Evolutionary conservation across 2,329 filamentous ascomycete genomes (phyloP).

Genomic region (Diaporthe velutina): DNA sequence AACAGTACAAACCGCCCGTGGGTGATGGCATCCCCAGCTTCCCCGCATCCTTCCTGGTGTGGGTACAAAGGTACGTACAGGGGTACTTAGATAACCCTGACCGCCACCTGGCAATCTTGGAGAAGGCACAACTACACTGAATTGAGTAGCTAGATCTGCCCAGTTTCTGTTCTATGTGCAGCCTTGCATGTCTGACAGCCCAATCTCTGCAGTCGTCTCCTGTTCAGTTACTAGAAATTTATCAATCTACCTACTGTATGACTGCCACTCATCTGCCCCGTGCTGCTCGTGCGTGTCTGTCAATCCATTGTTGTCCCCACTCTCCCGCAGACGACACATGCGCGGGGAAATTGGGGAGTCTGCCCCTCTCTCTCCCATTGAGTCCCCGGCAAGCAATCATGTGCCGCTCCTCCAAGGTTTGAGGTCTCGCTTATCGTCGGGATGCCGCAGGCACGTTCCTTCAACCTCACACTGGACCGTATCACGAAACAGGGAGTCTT

Average conservation of each 20-base stretch:
- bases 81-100: no score
- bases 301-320: background rate
- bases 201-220: background rate
- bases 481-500: background rate
- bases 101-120: background rate
- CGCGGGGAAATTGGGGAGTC: background rate
- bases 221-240: background rate
- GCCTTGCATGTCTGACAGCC: background rate
- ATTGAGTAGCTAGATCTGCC: background rate
- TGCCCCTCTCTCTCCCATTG: background rate
- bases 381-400: slow-evolving; percentile 5
- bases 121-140: background rate
- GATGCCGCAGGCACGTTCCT: background rate
- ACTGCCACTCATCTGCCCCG: background rate
- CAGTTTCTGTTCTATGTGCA: background rate
- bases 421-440: slow-evolving; percentile 24
- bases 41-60: slow-evolving; percentile 4
- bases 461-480: background rate
- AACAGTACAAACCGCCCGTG: no score
- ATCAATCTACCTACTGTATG: background rate
- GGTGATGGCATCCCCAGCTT: background rate
- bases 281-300: background rate
- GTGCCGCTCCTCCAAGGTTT: slow-evolving; percentile 4
- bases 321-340: background rate
- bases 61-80: background rate